These are phyloP conservation scores for Prunella vulgaris DNA, from an alignment of 257 asterid species.

Conservation along the genomic window DNA sequence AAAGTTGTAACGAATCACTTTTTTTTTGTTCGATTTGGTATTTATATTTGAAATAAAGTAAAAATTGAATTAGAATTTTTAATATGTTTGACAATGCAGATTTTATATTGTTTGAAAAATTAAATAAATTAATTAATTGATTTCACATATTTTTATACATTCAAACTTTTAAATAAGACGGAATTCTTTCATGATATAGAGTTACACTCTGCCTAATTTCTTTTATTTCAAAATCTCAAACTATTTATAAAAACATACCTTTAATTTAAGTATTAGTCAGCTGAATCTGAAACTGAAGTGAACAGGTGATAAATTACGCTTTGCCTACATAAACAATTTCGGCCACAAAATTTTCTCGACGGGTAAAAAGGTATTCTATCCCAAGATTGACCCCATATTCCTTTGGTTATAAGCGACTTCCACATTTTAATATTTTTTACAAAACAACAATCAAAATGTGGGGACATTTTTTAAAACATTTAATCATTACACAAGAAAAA, in stretches of 20 bases:
- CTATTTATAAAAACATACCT: background rate
- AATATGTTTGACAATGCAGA: too few relatives aligned
- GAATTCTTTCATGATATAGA: too few relatives aligned
- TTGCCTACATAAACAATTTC: background rate
- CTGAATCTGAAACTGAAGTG: constrained; percentile 23
- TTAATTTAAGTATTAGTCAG: background rate
- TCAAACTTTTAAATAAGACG: too few relatives aligned
- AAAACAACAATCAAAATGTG: constrained; percentile 17
- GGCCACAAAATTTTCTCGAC: constrained; percentile 12
- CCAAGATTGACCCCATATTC: constrained; percentile 20
- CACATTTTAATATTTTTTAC: constrained; percentile 5
- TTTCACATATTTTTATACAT: too few relatives aligned
- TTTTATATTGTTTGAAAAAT: too few relatives aligned
- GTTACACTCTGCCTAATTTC: too few relatives aligned
- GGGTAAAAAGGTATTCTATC: constrained; percentile 12
- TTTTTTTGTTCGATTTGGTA: too few relatives aligned
- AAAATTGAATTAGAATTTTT: too few relatives aligned
- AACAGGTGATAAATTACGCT: constrained; percentile 13
- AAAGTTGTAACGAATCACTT: too few relatives aligned
- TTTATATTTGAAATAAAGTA: too few relatives aligned
- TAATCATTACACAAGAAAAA: background rate
- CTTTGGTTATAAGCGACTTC: constrained; percentile 29
- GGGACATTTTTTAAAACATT: background rate
- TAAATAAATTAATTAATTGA: too few relatives aligned
- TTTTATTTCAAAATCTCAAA: too few relatives aligned